These are phyloP conservation scores for Penicillium sp. DNA, from an alignment of 2,329 filamentous ascomycete genomes.

Conservation along the genomic window DNA sequence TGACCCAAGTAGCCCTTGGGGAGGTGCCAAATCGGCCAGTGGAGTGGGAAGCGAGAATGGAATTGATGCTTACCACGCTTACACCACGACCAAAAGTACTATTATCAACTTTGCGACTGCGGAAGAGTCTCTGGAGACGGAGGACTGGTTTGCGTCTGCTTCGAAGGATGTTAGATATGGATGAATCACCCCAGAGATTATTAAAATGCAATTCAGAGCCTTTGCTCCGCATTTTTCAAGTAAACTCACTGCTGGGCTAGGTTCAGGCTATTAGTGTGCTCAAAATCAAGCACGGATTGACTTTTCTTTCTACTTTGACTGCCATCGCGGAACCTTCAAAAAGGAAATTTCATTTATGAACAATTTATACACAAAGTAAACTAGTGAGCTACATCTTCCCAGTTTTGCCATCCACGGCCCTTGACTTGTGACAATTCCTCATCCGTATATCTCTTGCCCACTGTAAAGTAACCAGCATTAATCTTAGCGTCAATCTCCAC, in stretches of 20 bases:
- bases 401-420: not conserved
- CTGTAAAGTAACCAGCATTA: not conserved
- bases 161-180: constrained; percentile 58
- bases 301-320: too few relatives aligned
- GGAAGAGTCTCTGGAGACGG: constrained; percentile 26
- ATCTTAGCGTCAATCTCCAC: not conserved
- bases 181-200: constrained; percentile 37
- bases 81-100: constrained; percentile 46
- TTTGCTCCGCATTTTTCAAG: not conserved
- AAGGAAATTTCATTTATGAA: not conserved
- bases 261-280: too few relatives aligned
- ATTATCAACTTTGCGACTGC: constrained; percentile 56
- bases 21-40: constrained; percentile 54
- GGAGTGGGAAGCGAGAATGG: constrained; percentile 72
- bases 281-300: not conserved
- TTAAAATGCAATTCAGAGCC: not conserved
- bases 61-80: constrained; percentile 56
- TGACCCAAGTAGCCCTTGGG: constrained; percentile 70
- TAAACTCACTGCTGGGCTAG: too few relatives aligned
- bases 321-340: not conserved
- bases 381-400: not conserved
- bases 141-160: constrained; percentile 62
- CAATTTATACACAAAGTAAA: not conserved
- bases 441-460: not conserved
- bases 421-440: not conserved